Evolutionary conservation across 805 yeast species (phyloP).

Genomic region (Candida boleticola): DNA sequence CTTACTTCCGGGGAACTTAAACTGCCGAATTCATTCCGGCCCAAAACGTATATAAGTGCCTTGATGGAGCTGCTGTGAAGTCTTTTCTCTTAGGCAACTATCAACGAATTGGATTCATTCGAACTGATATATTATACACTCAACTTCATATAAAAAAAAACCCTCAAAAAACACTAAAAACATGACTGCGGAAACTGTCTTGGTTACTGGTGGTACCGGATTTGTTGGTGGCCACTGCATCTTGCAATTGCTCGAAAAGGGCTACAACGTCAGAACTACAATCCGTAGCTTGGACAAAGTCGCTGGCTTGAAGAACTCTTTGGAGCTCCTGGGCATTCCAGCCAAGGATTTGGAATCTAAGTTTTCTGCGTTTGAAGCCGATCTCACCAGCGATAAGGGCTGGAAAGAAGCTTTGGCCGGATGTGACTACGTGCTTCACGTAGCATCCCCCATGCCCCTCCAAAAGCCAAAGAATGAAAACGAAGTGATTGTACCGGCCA

Average conservation of each 20-base stretch:
- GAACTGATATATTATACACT: too few relatives aligned
- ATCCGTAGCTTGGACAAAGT: constrained; percentile 4
- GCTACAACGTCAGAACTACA: constrained; percentile 5
- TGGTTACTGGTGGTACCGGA: constrained; percentile 13
- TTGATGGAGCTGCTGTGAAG: too few relatives aligned
- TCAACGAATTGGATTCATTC: too few relatives aligned
- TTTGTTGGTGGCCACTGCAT: constrained; percentile 8
- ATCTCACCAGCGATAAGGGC: constrained; percentile 11
- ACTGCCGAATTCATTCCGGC: too few relatives aligned
- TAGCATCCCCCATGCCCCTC: constrained; percentile 8
- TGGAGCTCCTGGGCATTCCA: not conserved
- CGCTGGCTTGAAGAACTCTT: not conserved
- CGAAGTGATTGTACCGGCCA: constrained; percentile 8
- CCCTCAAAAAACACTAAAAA: too few relatives aligned
- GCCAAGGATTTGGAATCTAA: not conserved
- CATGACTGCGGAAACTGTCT: constrained; percentile 4
- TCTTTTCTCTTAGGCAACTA: too few relatives aligned
- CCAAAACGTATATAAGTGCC: too few relatives aligned
- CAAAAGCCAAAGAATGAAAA: constrained; percentile 2
- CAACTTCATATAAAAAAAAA: too few relatives aligned
- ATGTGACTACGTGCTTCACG: constrained; percentile 7
- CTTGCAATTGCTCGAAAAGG: constrained; percentile 5
- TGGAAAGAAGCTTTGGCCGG: constrained; percentile 9
- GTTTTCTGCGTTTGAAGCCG: constrained; percentile 8
- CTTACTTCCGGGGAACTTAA: too few relatives aligned